A percentile compares a stretch with the other conserved stretches of the same genome.
These are phyloP conservation scores for Boletus edulis DNA, from an alignment of 768 basidiomycete species.

Conservation along the genomic window DNA sequence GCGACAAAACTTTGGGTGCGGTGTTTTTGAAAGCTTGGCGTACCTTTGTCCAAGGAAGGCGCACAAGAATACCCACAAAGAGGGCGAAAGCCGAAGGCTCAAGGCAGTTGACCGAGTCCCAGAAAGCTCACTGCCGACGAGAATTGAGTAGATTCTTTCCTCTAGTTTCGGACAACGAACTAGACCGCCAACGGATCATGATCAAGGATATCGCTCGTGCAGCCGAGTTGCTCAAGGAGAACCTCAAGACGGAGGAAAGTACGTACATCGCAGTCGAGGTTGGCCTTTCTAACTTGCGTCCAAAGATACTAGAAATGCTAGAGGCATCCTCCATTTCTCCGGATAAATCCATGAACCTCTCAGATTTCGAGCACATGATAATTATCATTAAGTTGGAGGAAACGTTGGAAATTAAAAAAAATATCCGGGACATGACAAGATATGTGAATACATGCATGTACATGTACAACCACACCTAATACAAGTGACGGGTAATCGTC, in stretches of 20 bases:
- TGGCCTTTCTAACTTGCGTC: not conserved
- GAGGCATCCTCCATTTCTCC: conserved; percentile 67
- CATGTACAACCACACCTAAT: not conserved
- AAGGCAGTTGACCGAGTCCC: conserved; percentile 46
- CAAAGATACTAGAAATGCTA: conserved; percentile 77
- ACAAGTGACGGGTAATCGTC: not conserved
- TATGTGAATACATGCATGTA: not conserved
- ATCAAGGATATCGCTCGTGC: conserved; percentile 65
- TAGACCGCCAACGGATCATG: conserved; percentile 54
- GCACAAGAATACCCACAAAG: conserved; percentile 1
- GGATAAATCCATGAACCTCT: conserved; percentile 65
- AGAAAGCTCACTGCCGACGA: conserved; percentile 51
- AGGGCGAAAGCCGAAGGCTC: not conserved
- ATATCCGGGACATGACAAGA: not conserved
- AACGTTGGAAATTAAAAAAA: no score
- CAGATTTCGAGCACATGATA: conserved; percentile 79
- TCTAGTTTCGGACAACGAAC: conserved; percentile 40
- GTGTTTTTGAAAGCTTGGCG: no score
- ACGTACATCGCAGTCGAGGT: conserved; percentile 13
- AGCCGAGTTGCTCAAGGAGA: conserved; percentile 64
- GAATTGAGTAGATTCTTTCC: conserved; percentile 79
- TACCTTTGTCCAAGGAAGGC: conserved; percentile 1
- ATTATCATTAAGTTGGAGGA: conserved; percentile 41
- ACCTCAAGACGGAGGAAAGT: conserved; percentile 78
- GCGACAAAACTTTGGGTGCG: no score